These are phyloP conservation scores for Eucalyptus curtisii DNA, from an alignment of 345 rosid genomes.

Conservation along the genomic window DNA sequence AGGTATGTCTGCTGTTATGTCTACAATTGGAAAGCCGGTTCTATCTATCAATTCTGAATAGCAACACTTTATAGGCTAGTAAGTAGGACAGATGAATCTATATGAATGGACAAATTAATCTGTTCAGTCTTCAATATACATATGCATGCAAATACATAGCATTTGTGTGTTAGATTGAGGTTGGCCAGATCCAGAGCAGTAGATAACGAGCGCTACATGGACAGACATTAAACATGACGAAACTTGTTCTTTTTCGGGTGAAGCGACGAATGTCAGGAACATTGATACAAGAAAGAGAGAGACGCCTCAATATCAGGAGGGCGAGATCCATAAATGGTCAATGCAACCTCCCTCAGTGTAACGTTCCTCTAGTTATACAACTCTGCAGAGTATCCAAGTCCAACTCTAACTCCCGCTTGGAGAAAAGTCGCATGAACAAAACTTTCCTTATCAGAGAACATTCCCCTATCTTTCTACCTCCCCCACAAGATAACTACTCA, in stretches of 20 bases:
- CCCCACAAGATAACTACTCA: not conserved
- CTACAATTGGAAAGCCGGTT: not conserved
- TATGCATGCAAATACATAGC: not conserved
- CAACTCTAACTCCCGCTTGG: not conserved
- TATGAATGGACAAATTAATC: not conserved
- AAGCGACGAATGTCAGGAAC: not conserved
- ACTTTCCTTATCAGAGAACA: not conserved
- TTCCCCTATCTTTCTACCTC: not conserved
- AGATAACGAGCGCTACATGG: not conserved
- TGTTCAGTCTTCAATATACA: not conserved
- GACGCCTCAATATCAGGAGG: not conserved
- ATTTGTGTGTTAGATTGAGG: not conserved
- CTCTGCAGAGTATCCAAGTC: not conserved
- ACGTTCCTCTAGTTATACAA: not conserved
- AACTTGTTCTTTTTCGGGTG: not conserved
- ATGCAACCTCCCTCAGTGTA: not conserved
- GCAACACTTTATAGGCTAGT: not conserved
- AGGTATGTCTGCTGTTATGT: not conserved
- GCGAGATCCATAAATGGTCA: not conserved
- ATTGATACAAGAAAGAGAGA: not conserved
- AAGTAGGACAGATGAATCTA: not conserved
- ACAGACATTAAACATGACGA: not conserved
- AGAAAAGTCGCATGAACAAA: not conserved
- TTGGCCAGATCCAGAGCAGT: not conserved
- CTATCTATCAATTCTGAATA: not conserved